Percentiles rank a stretch among this genome's conserved stretches.
Conservation (phyloP, 306 rosid species). For the Dicorynia guianensis region DNA sequence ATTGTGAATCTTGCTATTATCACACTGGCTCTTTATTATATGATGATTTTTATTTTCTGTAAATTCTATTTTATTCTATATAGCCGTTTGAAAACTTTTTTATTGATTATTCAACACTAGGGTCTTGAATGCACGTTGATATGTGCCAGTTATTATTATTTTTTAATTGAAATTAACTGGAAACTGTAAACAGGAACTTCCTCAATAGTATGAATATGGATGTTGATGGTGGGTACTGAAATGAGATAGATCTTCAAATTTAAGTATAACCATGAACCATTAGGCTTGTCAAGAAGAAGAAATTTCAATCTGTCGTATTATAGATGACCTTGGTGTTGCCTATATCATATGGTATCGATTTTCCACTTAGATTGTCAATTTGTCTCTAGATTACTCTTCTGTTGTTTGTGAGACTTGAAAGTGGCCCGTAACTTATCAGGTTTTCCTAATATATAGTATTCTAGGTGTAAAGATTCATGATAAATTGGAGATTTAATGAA, state of each 20-base stretch:
- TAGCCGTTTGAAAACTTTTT: neutral
- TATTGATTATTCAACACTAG: neutral
- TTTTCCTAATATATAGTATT: neutral
- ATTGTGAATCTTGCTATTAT: constrained; percentile 15
- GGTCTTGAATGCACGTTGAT: no score
- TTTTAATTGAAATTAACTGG: no score
- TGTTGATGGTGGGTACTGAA: no score
- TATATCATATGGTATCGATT: constrained; percentile 8
- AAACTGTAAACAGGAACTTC: no score
- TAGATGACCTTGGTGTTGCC: neutral
- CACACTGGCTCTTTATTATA: constrained; percentile 14
- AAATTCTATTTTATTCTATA: neutral
- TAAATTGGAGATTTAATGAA: no score
- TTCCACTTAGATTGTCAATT: constrained; percentile 8
- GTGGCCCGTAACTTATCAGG: constrained; percentile 5
- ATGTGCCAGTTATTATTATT: no score
- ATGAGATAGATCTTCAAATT: no score
- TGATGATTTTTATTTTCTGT: constrained; percentile 6
- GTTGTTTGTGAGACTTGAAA: constrained; percentile 4
- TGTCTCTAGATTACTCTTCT: constrained; percentile 11
- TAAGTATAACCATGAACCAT: no score
- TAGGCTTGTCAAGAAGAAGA: no score
- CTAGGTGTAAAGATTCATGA: neutral
- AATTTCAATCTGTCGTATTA: no score
- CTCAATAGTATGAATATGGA: no score